Conservation (phyloP, 345 rosid genomes). For the Eucalyptus marginata region DNA sequence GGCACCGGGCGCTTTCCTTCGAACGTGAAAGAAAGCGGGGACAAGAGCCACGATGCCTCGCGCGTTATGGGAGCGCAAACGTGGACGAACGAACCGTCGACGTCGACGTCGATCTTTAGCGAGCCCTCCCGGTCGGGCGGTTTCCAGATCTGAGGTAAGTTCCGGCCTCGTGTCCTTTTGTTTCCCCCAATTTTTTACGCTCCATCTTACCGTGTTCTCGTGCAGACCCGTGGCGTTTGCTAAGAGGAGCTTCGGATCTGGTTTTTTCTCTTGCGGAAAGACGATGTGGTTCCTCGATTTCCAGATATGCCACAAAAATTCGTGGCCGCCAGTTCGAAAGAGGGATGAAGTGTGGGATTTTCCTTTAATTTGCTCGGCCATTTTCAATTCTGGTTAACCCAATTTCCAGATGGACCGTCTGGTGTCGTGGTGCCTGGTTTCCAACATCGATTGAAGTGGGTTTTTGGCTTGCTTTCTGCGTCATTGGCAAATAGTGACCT, state of each 20-base stretch:
- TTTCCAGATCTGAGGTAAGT: neutral
- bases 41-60: no score
- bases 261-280: neutral
- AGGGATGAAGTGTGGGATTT: no score
- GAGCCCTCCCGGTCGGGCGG: no score
- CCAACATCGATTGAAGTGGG: neutral
- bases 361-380: neutral
- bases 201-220: neutral
- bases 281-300: neutral
- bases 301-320: neutral
- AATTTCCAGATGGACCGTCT: neutral
- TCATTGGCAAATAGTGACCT: neutral
- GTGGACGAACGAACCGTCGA: no score
- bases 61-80: no score
- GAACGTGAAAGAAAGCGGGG: no score
- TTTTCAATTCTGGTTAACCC: neutral
- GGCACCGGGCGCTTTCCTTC: no score
- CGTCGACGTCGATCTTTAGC: no score
- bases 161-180: neutral
- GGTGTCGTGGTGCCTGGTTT: neutral
- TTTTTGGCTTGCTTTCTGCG: neutral
- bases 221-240: neutral
- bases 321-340: neutral
- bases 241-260: neutral
- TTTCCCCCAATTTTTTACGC: neutral